Percentiles rank a stretch among this genome's conserved stretches.
phyloP scores from a whole-genome alignment of 2,329 filamentous ascomycete genomes.

The Arthroderma sp. region DNA sequence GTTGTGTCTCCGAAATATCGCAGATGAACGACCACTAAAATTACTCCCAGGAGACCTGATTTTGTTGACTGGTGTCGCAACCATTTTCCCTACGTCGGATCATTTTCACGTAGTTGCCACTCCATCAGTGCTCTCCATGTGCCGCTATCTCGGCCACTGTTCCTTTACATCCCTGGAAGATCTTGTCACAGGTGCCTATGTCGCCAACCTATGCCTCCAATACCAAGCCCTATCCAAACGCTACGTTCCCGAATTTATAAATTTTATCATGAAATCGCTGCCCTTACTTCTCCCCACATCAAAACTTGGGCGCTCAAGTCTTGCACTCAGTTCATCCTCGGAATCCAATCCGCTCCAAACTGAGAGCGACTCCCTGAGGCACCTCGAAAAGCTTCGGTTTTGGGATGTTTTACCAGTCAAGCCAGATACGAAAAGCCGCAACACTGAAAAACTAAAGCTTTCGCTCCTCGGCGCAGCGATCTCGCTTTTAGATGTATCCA shows the following conservation, averaged over 20 bases:
- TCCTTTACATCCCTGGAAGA: conserved; percentile 52
- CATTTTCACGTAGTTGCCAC: conserved; percentile 95
- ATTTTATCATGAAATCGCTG: conserved; percentile 65
- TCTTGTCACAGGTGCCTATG: conserved; percentile 59
- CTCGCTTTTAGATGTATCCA: conserved; percentile 52
- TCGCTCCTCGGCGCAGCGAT: conserved; percentile 51
- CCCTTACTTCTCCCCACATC: conserved; percentile 48
- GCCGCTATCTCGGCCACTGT: conserved; percentile 68
- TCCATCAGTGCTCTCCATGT: conserved; percentile 74
- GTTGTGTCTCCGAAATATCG: conserved; percentile 48
- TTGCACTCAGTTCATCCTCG: conserved; percentile 19
- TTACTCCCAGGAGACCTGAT: conserved; percentile 58
- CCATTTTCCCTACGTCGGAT: conserved; percentile 87
- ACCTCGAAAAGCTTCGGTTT: conserved; percentile 44
- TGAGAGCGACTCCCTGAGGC: conserved; percentile 26
- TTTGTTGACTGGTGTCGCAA: conserved; percentile 68
- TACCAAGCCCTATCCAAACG: conserved; percentile 76
- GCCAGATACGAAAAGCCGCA: conserved; percentile 11
- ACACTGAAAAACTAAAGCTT: conserved; percentile 37
- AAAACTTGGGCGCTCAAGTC: conserved; percentile 43
- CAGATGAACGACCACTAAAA: conserved; percentile 39
- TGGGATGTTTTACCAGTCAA: conserved; percentile 38
- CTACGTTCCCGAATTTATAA: conserved; percentile 78
- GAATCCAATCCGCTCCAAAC: conserved; percentile 6
- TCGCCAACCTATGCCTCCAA: conserved; percentile 65